Base-by-base conservation (phyloP, 2,329 filamentous ascomycete genomes). In the Alternaria conjuncta region DNA sequence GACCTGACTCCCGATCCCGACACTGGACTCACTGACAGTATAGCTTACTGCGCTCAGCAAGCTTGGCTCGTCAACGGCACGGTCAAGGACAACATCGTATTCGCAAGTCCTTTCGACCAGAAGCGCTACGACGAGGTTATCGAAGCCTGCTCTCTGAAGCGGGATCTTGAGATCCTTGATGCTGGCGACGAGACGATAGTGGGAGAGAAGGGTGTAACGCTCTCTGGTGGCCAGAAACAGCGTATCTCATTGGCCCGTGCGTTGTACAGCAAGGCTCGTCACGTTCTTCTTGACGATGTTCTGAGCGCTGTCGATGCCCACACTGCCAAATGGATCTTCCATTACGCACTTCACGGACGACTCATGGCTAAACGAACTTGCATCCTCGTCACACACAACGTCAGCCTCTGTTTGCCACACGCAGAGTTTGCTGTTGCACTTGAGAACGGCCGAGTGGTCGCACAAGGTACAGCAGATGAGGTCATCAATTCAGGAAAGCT, bases 291-390 rank as follows among this genome's bases (percentile, higher is more conserved):
- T 54, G 96, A 99, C 75, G 96, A 99, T 79, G 97, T 96, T 67
- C 86, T 99, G 46, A 97, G 94, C 76, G 96, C 96, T 26, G 96
- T 99, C 32, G 96, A 99, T 79, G 96, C 96, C 4, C 96, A 99
- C 74, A 98, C 96, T 0, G 94, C 94, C 3, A 96, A 97, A 79
- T 97, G 96, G 90, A 98, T 99, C 70, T 98, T 98, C 82, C 92
- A 91, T 77, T 92, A 97, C 80, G 97, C 94, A 63, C 90, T 99
- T 67, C 90, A 90, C 71, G 96, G 96, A 3, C 92, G 93, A 6
- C 82, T 99, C 55, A 98, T 99, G 96, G 83, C 87, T 61, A 86
- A 90, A 75, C 89, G 96, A 45, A 98, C 96, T 26, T 98, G 96
- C 79, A 93, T 99, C 57, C 86, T 99, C 46, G 95, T 99, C 36